Evolutionary conservation across 192 early-diverging fungal genomes (phyloP).

Genomic region (Coemansia sp.): DNA sequence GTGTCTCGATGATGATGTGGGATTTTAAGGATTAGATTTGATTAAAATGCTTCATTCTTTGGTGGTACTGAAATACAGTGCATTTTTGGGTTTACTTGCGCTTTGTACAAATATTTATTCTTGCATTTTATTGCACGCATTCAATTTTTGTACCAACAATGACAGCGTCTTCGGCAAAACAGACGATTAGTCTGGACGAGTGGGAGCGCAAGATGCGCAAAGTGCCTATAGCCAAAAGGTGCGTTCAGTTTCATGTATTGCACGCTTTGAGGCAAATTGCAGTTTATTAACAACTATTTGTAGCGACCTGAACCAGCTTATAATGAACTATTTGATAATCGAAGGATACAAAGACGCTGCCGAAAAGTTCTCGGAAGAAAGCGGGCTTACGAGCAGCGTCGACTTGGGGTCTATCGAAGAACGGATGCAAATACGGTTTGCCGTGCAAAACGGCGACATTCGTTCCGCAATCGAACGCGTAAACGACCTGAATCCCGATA

Average conservation of each 20-base stretch:
- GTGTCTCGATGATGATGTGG: neutral
- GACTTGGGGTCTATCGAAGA: slow-evolving; percentile 91
- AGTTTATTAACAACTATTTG: neutral
- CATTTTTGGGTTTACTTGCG: neutral
- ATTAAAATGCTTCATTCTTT: neutral
- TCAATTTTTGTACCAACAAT: slow-evolving; percentile 9
- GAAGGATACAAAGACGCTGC: slow-evolving; percentile 99
- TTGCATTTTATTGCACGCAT: neutral
- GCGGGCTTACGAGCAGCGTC: slow-evolving; percentile 73
- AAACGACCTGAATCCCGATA: slow-evolving; percentile 98
- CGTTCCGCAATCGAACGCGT: slow-evolving; percentile 94
- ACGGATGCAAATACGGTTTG: slow-evolving; percentile 90
- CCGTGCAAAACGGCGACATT: slow-evolving; percentile 88
- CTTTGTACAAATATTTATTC: slow-evolving; percentile 7
- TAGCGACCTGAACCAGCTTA: slow-evolving; percentile 93
- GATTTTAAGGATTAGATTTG: neutral
- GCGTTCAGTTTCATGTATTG: slow-evolving; percentile 11
- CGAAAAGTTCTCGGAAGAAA: slow-evolving; percentile 90
- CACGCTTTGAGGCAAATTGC: no score
- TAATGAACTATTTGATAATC: slow-evolving; percentile 99
- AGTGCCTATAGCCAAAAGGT: slow-evolving; percentile 83
- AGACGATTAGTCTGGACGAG: slow-evolving; percentile 68
- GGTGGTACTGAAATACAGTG: neutral
- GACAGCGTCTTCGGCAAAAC: slow-evolving; percentile 55
- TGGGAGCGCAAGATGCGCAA: slow-evolving; percentile 83